phyloP scores from a whole-genome alignment of 2,329 filamentous ascomycete genomes.

The Colletotrichum caudatum region DNA sequence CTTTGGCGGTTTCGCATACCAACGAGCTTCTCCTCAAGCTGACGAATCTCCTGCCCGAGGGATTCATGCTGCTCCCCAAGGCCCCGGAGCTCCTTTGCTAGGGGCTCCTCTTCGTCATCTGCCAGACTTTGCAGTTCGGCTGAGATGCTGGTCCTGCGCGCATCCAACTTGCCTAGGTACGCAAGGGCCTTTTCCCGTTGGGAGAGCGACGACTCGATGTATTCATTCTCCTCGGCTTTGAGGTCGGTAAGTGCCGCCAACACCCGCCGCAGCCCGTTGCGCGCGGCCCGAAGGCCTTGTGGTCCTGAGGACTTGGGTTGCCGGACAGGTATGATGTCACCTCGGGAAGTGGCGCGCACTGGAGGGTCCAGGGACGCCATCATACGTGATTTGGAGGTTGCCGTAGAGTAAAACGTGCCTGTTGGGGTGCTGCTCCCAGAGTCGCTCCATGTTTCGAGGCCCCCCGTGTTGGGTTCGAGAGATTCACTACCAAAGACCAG shows the following conservation, averaged over 20 bases:
- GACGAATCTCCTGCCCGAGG: conserved; percentile 73
- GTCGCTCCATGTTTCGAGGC: conserved; percentile 53
- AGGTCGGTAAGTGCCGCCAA: conserved; percentile 74
- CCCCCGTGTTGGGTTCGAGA: conserved; percentile 38
- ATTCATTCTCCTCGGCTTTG: conserved; percentile 75
- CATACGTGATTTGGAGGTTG: conserved; percentile 55
- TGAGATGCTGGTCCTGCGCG: conserved; percentile 62
- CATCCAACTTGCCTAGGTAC: conserved; percentile 66
- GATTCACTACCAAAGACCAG: conserved; percentile 53
- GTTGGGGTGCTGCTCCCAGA: conserved; percentile 58
- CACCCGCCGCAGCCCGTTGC: conserved; percentile 72
- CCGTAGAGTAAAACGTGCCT: conserved; percentile 54
- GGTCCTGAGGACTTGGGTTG: conserved; percentile 65
- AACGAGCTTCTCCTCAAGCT: conserved; percentile 73
- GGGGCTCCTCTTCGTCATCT: conserved; percentile 66
- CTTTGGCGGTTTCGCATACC: conserved; percentile 70
- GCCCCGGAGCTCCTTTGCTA: conserved; percentile 69
- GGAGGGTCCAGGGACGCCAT: conserved; percentile 57
- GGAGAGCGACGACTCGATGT: conserved; percentile 68
- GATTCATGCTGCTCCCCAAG: conserved; percentile 66
- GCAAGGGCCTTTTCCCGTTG: conserved; percentile 69
- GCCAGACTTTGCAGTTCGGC: conserved; percentile 67
- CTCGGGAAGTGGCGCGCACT: conserved; percentile 53
- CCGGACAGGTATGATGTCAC: conserved; percentile 69
- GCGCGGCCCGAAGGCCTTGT: conserved; percentile 69